Percentiles rank a stretch among this genome's conserved stretches.
Evolutionary conservation across 2,329 filamentous ascomycete species (phyloP).

Genomic region (Arthrobotrys musiformis): DNA sequence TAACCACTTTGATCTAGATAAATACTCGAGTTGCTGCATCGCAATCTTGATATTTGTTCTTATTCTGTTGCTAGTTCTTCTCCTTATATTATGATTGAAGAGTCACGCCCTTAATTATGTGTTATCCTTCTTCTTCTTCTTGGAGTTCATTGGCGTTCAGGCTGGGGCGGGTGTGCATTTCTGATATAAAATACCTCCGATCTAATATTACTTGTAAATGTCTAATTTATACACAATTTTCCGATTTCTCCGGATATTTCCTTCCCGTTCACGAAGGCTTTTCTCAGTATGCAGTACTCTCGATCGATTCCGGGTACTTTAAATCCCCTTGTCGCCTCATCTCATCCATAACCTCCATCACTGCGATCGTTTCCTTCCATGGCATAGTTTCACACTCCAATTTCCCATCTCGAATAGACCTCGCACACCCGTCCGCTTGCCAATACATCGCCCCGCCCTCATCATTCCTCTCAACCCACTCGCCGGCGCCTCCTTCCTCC

Average conservation of each 20-base stretch:
- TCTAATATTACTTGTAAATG: conserved; percentile 8
- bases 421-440: conserved; percentile 82
- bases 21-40: conserved; percentile 76
- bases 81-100: conserved; percentile 70
- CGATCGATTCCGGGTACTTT: conserved; percentile 74
- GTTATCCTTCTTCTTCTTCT: not conserved
- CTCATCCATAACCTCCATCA: conserved; percentile 85
- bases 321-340: conserved; percentile 72
- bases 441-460: conserved; percentile 85
- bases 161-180: not conserved
- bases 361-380: conserved; percentile 79
- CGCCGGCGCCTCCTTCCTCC: conserved; percentile 65
- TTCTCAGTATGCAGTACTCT: conserved; percentile 66
- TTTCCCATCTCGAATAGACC: conserved; percentile 79
- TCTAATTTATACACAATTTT: conserved; percentile 29
- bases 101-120: not conserved
- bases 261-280: conserved; percentile 14
- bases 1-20: conserved; percentile 7
- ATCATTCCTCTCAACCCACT: conserved; percentile 61
- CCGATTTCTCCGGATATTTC: not conserved
- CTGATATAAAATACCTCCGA: conserved; percentile 24
- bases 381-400: conserved; percentile 78
- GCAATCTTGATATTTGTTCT: conserved; percentile 86
- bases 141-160: conserved; percentile 47
- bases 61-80: conserved; percentile 83